Evolutionary conservation across 176 grass and related monocot genomes (phyloP), one percentile per base, ranked within the genome.

Genomic region (Bolboschoenus planiculmis): DNA sequence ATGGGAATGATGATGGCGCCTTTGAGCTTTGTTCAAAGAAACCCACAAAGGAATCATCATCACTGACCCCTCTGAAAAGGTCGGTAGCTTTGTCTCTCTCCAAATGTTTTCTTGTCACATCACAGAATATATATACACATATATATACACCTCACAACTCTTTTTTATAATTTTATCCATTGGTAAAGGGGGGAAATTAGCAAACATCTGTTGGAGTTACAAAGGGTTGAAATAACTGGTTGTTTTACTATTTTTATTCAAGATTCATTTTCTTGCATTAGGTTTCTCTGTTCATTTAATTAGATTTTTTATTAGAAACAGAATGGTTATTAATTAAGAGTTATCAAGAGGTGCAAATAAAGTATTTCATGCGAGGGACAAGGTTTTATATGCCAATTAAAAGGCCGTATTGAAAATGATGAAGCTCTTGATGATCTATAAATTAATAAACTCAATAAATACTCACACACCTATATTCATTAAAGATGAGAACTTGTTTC

Each of bases 41-140:
- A 53, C 87, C 78, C 54, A 85, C 78, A 76, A 91, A 83, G 56
- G 85, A 80, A 58, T 18, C 84, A 84, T 24, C 86, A 84, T 82
- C 57, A 26, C 76, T 85, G 20, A 83, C 85, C 44, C 56, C 66
- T 78, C 85, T 91, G 72, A 94, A 94, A 94, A 94, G 91, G 91
- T 94, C 79, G 36, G 80, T 83, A 70, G 67, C 91, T 89, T 94
- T 93, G 80, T 55, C 81, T 84, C 48, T 89, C 84, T 90, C 35
- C 78, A 23, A 81, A 74, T 58, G 79, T 67, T 83, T 71, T 83
- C 39, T 78, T 80, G 76, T 90, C 88, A 87, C 75, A 85, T 90
- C 88, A 87, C 39, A 81, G 76, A 85, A 64, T 83, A 87, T 90
- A 16, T 16, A 51, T 11, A 10, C n/a, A 70, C 51, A 81, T 43